Percentiles rank a stretch among this genome's conserved stretches.
Conservation (phyloP, 495 filamentous ascomycete genomes). For the Thozetella sp. region DNA sequence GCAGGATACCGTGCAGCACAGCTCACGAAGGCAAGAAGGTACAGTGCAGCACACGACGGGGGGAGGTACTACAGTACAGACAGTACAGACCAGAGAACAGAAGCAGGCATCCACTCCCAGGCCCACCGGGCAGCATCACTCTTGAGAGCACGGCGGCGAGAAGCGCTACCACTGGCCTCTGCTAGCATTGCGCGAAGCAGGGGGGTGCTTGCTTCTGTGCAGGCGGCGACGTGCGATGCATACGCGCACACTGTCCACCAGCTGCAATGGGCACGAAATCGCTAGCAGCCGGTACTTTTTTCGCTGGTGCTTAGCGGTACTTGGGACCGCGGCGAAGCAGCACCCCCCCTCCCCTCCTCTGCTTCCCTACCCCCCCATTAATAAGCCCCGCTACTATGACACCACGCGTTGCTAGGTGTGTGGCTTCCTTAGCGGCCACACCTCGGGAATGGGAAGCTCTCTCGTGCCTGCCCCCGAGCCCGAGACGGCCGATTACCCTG, state of each 20-base stretch:
- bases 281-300: background rate
- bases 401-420: background rate
- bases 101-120: background rate
- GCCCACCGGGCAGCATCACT: background rate
- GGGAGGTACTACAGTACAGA: background rate
- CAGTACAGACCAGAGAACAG: background rate
- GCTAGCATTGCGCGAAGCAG: slow-evolving; percentile 1
- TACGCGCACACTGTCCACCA: too few relatives aligned
- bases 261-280: background rate
- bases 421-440: background rate
- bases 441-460: background rate
- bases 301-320: background rate
- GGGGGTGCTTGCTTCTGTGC: slow-evolving; percentile 1
- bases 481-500: too few relatives aligned
- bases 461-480: too few relatives aligned
- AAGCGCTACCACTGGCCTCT: slow-evolving; percentile 1
- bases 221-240: background rate
- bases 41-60: too few relatives aligned
- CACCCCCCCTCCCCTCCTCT: background rate
- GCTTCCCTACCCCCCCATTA: background rate
- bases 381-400: slow-evolving; percentile 1
- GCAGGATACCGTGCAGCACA: background rate
- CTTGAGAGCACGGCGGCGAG: background rate
- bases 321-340: background rate
- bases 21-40: background rate